Evolutionary conservation across 257 asterid genomes (phyloP).

Genomic region (Linaria vulgaris): DNA sequence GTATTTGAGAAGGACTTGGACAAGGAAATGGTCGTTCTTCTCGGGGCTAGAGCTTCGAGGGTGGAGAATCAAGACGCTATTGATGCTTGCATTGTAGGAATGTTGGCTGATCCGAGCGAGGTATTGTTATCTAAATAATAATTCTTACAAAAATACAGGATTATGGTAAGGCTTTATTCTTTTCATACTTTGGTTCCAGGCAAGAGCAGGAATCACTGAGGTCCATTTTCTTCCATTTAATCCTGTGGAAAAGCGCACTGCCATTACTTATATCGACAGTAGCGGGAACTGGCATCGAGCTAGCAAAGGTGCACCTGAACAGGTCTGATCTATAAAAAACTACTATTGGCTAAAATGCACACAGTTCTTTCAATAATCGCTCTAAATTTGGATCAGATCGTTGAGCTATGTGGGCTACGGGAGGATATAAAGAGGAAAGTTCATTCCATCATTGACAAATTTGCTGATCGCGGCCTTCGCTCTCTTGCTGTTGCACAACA

Average conservation of each 20-base stretch:
- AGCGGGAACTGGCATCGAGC: slow-evolving; percentile 60
- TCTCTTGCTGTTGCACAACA: slow-evolving; percentile 52
- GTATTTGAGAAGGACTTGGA: slow-evolving; percentile 42
- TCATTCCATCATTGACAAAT: slow-evolving; percentile 51
- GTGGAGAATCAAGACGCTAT: slow-evolving; percentile 79
- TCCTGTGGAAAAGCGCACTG: slow-evolving; percentile 73
- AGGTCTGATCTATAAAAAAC: slow-evolving; percentile 31
- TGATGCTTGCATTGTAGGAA: slow-evolving; percentile 66
- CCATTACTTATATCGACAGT: slow-evolving; percentile 52
- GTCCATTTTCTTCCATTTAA: slow-evolving; percentile 70
- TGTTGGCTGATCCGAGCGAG: slow-evolving; percentile 62
- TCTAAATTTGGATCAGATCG: slow-evolving; percentile 31
- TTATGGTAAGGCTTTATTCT: neutral
- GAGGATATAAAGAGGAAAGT: slow-evolving; percentile 38
- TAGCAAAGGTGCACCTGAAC: slow-evolving; percentile 81
- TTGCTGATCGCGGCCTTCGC: slow-evolving; percentile 67
- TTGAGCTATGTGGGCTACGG: slow-evolving; percentile 44
- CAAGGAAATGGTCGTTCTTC: slow-evolving; percentile 45
- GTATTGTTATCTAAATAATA: slow-evolving; percentile 16
- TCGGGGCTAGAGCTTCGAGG: slow-evolving; percentile 69
- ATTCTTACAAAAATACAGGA: neutral
- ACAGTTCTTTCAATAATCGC: neutral
- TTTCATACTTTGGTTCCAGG: slow-evolving; percentile 29
- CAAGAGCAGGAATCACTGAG: slow-evolving; percentile 61
- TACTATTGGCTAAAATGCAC: neutral